A percentile compares a stretch with the other conserved stretches of the same genome.
These are phyloP conservation scores for Fusarium citri DNA, from an alignment of 2,329 filamentous ascomycete genomes.

Conservation along the genomic window DNA sequence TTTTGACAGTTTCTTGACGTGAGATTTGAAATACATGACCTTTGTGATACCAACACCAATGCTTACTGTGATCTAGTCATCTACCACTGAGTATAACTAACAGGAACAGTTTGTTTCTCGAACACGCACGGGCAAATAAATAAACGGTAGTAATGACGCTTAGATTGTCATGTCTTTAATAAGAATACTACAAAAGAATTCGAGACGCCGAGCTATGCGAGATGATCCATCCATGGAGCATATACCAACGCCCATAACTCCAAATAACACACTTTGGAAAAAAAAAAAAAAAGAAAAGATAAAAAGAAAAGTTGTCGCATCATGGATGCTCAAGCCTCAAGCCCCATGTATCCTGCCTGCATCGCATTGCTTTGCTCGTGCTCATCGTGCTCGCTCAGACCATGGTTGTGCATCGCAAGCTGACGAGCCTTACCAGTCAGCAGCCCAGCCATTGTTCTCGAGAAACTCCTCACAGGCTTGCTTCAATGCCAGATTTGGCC, in stretches of 20 bases:
- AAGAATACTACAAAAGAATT: neutral
- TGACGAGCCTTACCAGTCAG: slow-evolving; percentile 75
- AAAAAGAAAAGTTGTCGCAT: neutral
- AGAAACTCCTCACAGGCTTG: slow-evolving; percentile 88
- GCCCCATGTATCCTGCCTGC: too few relatives aligned
- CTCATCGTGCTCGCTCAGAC: neutral
- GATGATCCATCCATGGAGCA: neutral
- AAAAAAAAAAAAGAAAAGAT: too few relatives aligned
- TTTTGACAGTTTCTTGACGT: neutral
- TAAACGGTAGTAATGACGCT: neutral
- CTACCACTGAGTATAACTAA: neutral
- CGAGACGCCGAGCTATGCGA: neutral
- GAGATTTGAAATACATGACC: neutral
- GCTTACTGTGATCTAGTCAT: neutral
- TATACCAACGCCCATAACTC: neutral
- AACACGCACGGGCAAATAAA: neutral
- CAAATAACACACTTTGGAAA: neutral
- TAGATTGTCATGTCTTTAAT: neutral
- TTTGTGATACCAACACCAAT: neutral
- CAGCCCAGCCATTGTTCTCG: slow-evolving; percentile 89
- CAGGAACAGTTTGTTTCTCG: neutral
- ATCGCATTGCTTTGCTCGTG: neutral
- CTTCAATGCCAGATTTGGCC: slow-evolving; percentile 84
- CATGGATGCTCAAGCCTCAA: neutral
- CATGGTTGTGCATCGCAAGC: too few relatives aligned